Conservation (phyloP, 2,329 filamentous ascomycete species). For the Monascus ruber region DNA sequence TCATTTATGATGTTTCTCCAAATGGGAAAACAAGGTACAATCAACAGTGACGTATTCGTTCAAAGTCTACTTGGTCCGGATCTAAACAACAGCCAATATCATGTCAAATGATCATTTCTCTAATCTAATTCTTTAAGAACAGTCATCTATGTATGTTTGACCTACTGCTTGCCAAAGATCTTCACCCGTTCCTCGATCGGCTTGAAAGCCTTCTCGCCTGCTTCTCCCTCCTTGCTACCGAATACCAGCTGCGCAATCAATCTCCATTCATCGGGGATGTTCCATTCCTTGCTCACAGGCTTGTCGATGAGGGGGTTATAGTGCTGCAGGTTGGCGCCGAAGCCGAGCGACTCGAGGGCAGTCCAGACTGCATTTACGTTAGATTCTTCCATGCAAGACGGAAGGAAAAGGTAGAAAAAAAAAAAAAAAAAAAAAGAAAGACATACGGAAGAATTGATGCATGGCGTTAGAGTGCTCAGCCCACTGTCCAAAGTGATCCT, state of each 20-base stretch:
- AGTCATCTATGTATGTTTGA: too few species aligned
- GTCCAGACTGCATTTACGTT: conserved; percentile 52
- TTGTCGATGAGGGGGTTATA: conserved; percentile 80
- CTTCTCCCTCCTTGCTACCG: conserved; percentile 45
- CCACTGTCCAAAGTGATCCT: conserved; percentile 70
- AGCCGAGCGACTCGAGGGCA: conserved; percentile 68
- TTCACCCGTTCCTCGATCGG: conserved; percentile 57
- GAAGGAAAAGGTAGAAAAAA: neutral
- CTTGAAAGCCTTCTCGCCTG: conserved; percentile 53
- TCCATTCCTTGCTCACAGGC: conserved; percentile 58
- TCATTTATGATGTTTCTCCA: too few species aligned
- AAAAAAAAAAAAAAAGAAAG: neutral
- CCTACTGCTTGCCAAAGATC: conserved; percentile 39
- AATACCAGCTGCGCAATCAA: conserved; percentile 79
- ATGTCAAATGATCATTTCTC: too few species aligned
- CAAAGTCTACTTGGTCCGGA: too few species aligned
- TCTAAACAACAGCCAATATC: too few species aligned
- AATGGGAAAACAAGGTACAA: too few species aligned
- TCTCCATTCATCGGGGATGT: conserved; percentile 59
- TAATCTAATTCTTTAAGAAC: too few species aligned
- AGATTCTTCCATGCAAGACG: neutral
- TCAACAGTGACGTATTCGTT: too few species aligned
- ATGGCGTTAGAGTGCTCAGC: conserved; percentile 67
- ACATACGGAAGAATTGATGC: conserved; percentile 56
- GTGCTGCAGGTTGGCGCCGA: conserved; percentile 84